These are phyloP conservation scores for Macaranga tanarius DNA, from an alignment of 441 rosid species.

Conservation along the genomic window DNA sequence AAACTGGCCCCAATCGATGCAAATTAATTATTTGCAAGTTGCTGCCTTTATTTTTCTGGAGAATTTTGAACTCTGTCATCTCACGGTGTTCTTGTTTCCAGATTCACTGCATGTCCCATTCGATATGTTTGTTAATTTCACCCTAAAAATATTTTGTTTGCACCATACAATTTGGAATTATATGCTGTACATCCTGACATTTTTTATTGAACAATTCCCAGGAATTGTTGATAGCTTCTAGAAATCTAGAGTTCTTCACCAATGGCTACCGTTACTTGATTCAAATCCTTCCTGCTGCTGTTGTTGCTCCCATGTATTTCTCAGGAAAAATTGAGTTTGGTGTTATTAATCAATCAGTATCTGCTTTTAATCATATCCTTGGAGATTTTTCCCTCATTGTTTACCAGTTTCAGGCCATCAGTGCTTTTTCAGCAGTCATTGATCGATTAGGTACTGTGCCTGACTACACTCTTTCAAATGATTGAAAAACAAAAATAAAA, in stretches of 20 bases:
- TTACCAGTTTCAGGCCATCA: constrained; percentile 92
- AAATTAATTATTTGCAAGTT: background rate
- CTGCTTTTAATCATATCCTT: constrained; percentile 93
- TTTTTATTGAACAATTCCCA: constrained; percentile 35
- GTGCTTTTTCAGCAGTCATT: constrained; percentile 96
- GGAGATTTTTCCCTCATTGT: constrained; percentile 95
- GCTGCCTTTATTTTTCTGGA: background rate
- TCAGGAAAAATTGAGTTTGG: constrained; percentile 98
- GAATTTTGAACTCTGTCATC: background rate
- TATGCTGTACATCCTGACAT: constrained; percentile 18
- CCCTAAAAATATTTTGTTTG: constrained; percentile 3
- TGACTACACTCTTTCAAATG: background rate
- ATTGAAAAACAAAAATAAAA: background rate
- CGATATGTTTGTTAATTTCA: background rate
- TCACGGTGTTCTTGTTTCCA: background rate
- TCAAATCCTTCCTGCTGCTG: constrained; percentile 98
- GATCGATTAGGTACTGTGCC: constrained; percentile 72
- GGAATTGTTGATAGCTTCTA: constrained; percentile 86
- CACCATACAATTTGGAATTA: constrained; percentile 4
- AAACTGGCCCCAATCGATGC: background rate
- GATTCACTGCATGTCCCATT: background rate
- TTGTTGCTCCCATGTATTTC: constrained; percentile 97
- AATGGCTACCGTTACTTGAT: constrained; percentile 91
- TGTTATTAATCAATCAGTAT: constrained; percentile 93
- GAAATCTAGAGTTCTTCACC: constrained; percentile 96